These are phyloP conservation scores for Fraxinus quadrangulata DNA, from an alignment of 257 asterid genomes.

Conservation along the genomic window DNA sequence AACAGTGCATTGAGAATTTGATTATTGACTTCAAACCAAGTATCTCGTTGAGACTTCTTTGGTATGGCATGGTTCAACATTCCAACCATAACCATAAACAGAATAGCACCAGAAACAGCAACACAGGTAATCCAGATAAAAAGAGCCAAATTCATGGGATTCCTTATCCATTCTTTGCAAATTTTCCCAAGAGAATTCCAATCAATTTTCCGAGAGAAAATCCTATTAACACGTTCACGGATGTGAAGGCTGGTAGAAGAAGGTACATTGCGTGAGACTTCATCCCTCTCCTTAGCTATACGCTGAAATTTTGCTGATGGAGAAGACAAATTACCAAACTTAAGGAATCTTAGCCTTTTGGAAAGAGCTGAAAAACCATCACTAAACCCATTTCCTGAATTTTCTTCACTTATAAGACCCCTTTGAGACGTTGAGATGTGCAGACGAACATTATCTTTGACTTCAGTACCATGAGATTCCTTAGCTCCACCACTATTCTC, in stretches of 20 bases:
- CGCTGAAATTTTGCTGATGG: slow-evolving; percentile 68
- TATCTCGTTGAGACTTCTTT: slow-evolving; percentile 65
- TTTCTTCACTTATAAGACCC: slow-evolving; percentile 50
- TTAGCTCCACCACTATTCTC: slow-evolving; percentile 41
- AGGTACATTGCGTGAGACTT: slow-evolving; percentile 71
- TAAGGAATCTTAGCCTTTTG: slow-evolving; percentile 46
- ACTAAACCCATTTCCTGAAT: slow-evolving; percentile 29
- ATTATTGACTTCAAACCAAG: slow-evolving; percentile 90
- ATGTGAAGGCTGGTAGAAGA: slow-evolving; percentile 71
- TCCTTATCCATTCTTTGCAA: slow-evolving; percentile 70
- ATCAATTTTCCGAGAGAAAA: slow-evolving; percentile 62
- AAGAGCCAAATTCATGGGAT: slow-evolving; percentile 76
- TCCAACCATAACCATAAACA: slow-evolving; percentile 86
- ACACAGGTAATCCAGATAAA: slow-evolving; percentile 67
- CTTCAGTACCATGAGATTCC: slow-evolving; percentile 37
- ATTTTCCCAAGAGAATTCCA: slow-evolving; percentile 52
- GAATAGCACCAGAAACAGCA: slow-evolving; percentile 85
- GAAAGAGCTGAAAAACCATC: slow-evolving; percentile 38
- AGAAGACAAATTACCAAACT: slow-evolving; percentile 60
- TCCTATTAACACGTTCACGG: slow-evolving; percentile 64
- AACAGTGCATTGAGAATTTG: slow-evolving; percentile 86
- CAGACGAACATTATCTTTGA: slow-evolving; percentile 38
- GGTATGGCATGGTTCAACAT: slow-evolving; percentile 78
- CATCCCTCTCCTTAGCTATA: slow-evolving; percentile 63
- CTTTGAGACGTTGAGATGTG: slow-evolving; percentile 60